phyloP scores from a whole-genome alignment of 306 rosid genomes.

The Albizia julibrissin region DNA sequence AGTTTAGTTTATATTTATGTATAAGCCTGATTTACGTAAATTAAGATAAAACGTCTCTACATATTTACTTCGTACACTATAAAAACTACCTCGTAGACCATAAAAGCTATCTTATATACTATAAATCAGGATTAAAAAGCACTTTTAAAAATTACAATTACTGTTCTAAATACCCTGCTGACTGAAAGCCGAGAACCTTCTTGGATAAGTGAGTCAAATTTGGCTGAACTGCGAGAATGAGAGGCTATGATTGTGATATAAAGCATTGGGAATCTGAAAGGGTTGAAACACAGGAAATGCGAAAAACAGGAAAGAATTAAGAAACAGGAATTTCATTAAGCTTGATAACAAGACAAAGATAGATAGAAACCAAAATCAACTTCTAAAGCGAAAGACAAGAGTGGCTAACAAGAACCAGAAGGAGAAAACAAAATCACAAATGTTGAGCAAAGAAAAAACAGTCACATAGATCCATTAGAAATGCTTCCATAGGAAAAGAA shows the following conservation, averaged over 20 bases:
- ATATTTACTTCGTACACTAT: too few species aligned
- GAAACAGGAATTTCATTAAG: neutral
- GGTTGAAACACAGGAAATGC: conserved; percentile 13
- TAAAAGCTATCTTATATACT: too few species aligned
- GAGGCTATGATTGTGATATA: neutral
- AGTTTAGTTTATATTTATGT: too few species aligned
- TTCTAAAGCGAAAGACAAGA: neutral
- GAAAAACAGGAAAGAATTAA: neutral
- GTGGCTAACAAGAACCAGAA: neutral
- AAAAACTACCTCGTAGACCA: too few species aligned
- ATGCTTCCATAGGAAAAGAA: neutral
- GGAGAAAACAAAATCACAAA: neutral
- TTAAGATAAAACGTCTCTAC: too few species aligned
- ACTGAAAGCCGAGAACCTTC: too few species aligned
- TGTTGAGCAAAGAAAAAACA: neutral
- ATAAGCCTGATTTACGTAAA: too few species aligned
- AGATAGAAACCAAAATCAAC: conserved; percentile 30
- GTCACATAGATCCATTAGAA: neutral
- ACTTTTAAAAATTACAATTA: too few species aligned
- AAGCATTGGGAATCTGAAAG: neutral
- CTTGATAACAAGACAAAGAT: conserved; percentile 19
- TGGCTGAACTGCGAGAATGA: neutral
- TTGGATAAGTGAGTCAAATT: too few species aligned
- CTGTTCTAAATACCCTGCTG: too few species aligned
- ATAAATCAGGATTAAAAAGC: too few species aligned